A percentile compares a stretch with the other conserved stretches of the same genome.
These are phyloP conservation scores for Avena insularis DNA, from an alignment of 176 grass and related monocot species.

Conservation along the genomic window DNA sequence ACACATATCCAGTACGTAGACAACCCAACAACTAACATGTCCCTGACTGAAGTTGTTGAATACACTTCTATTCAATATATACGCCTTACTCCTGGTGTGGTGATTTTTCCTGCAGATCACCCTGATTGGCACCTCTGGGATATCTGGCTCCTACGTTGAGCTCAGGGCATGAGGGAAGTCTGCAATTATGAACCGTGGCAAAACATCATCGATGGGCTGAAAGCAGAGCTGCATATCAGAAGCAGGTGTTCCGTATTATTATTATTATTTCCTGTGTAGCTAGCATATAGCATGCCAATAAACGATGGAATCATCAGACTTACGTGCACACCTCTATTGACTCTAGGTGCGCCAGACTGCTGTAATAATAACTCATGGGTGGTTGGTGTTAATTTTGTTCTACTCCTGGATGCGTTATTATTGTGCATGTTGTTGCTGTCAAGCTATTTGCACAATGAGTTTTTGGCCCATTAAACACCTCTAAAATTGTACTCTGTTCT, in stretches of 20 bases:
- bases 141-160: slow-evolving; percentile 97
- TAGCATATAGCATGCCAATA: slow-evolving; percentile 44
- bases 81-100: background rate
- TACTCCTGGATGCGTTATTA: background rate
- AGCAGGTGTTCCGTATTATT: slow-evolving; percentile 1
- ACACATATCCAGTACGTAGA: too few relatives aligned
- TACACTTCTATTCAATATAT: background rate
- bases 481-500: background rate
- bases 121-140: slow-evolving; percentile 87
- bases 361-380: slow-evolving; percentile 45
- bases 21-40: background rate
- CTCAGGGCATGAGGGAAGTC: slow-evolving; percentile 65
- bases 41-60: background rate
- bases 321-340: background rate
- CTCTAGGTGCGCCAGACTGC: background rate
- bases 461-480: background rate
- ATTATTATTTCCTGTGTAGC: slow-evolving; percentile 27
- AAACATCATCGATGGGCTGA: slow-evolving; percentile 21
- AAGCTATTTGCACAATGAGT: background rate
- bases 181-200: background rate
- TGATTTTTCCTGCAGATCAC: slow-evolving; percentile 65
- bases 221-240: slow-evolving; percentile 33
- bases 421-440: background rate
- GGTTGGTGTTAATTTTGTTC: background rate
- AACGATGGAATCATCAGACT: slow-evolving; percentile 29